Percentiles rank a stretch among this genome's conserved stretches.
Conservation (phyloP, 208 protist species). For the Leishmania arabica region DNA sequence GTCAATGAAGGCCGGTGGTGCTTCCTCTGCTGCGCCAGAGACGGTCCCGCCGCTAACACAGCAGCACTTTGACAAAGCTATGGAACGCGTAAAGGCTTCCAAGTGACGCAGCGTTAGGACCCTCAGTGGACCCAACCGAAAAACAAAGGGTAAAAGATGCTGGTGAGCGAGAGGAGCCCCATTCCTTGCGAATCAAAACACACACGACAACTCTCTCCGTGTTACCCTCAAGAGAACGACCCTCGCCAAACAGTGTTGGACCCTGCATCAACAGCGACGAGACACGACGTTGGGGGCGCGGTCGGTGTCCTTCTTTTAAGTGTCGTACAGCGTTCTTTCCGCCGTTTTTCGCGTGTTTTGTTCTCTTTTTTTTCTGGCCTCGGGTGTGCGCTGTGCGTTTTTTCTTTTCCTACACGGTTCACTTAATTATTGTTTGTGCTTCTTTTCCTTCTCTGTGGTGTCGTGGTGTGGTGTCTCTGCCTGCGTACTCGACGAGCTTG, state of each 20-base stretch:
- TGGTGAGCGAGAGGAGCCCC: neutral
- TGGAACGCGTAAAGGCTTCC: constrained; percentile 73
- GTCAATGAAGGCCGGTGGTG: constrained; percentile 11
- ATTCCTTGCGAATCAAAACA: neutral
- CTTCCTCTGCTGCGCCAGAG: neutral
- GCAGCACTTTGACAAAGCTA: constrained; percentile 75
- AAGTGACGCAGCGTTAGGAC: constrained; percentile 16
- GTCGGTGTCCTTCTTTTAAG: neutral
- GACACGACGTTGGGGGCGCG: neutral
- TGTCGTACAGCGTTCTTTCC: neutral
- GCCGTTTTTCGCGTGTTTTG: neutral
- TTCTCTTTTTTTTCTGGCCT: too few species aligned
- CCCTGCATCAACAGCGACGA: neutral
- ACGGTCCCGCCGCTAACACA: constrained; percentile 55
- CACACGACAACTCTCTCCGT: neutral
- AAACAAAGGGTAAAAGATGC: neutral
- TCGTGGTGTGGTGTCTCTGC: neutral
- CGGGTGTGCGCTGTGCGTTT: neutral
- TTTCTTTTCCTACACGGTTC: neutral
- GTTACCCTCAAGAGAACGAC: neutral
- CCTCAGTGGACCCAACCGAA: neutral
- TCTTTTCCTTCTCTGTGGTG: constrained; percentile 4
- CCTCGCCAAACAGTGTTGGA: neutral
- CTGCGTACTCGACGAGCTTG: neutral
- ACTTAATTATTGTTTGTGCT: constrained; percentile 6